Percentiles rank a stretch among this genome's conserved stretches.
These are phyloP conservation scores for Sabuloglossum arenarium DNA, from an alignment of 495 filamentous ascomycete genomes.

Conservation along the genomic window DNA sequence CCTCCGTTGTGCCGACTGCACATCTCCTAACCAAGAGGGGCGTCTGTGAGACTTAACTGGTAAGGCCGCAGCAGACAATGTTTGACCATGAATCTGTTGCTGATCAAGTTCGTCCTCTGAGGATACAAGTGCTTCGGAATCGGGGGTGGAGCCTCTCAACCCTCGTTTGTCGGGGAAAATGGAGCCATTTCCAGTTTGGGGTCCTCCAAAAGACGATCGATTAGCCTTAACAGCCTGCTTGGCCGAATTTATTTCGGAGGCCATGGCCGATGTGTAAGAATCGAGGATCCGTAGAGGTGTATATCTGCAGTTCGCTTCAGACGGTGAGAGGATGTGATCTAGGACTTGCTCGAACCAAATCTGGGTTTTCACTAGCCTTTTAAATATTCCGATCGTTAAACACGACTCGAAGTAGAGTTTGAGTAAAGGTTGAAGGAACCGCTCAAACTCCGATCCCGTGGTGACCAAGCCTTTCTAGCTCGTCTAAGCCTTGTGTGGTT, in stretches of 20 bases:
- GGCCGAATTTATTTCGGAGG: neutral
- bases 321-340: neutral
- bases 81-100: conserved; percentile 22
- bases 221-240: neutral
- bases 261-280: neutral
- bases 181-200: conserved; percentile 26
- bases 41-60: conserved; percentile 19
- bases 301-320: neutral
- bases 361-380: neutral
- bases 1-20: conserved; percentile 25
- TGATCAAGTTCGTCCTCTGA: conserved; percentile 71
- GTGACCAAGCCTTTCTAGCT: neutral
- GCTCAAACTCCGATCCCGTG: neutral
- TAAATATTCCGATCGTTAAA: neutral
- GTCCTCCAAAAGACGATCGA: neutral
- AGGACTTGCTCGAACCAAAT: neutral
- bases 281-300: neutral
- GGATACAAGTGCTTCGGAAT: conserved; percentile 80
- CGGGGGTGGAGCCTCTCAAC: conserved; percentile 62
- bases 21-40: conserved; percentile 34
- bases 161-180: conserved; percentile 48
- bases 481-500: neutral
- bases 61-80: conserved; percentile 19
- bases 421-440: neutral
- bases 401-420: neutral